Evolutionary conservation across 2,329 filamentous ascomycete genomes (phyloP).

Genomic region (Claviceps cyperi): DNA sequence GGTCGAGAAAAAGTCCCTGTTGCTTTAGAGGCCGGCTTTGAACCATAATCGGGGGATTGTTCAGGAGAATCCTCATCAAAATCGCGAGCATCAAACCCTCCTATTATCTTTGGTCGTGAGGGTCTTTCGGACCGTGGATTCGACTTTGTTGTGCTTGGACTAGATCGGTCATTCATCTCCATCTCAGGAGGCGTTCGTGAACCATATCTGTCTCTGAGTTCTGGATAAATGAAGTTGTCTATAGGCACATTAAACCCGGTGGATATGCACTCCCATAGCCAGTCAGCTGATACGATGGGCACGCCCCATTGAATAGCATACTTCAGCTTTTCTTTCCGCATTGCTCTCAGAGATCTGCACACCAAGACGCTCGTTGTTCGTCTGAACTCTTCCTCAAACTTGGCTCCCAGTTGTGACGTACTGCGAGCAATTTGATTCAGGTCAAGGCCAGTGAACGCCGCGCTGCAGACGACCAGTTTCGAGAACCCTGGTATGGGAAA

Average conservation of each 20-base stretch:
- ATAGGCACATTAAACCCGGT: constrained; percentile 34
- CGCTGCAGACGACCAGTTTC: constrained; percentile 60
- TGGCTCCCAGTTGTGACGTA: constrained; percentile 62
- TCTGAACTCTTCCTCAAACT: constrained; percentile 65
- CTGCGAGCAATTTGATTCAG: constrained; percentile 71
- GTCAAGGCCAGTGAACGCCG: constrained; percentile 72
- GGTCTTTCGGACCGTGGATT: constrained; percentile 6
- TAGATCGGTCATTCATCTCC: constrained; percentile 6
- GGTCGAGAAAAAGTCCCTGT: constrained; percentile 4
- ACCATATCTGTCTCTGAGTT: constrained; percentile 23
- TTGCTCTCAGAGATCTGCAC: constrained; percentile 42
- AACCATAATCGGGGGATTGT: constrained; percentile 1
- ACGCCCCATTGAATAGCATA: constrained; percentile 63
- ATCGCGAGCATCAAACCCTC: constrained; percentile 24
- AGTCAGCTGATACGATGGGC: constrained; percentile 65
- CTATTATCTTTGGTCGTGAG: constrained; percentile 7
- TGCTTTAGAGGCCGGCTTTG: neutral
- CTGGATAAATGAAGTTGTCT: constrained; percentile 31
- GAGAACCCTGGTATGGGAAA: constrained; percentile 59
- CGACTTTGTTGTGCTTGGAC: neutral
- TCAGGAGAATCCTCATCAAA: constrained; percentile 21
- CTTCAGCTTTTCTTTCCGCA: constrained; percentile 62
- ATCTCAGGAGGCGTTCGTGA: neutral
- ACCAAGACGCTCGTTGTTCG: constrained; percentile 61
- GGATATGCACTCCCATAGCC: constrained; percentile 73